Evolutionary conservation across 1,139 yeast species (phyloP).

Genomic region (Debaryomyces udenii): DNA sequence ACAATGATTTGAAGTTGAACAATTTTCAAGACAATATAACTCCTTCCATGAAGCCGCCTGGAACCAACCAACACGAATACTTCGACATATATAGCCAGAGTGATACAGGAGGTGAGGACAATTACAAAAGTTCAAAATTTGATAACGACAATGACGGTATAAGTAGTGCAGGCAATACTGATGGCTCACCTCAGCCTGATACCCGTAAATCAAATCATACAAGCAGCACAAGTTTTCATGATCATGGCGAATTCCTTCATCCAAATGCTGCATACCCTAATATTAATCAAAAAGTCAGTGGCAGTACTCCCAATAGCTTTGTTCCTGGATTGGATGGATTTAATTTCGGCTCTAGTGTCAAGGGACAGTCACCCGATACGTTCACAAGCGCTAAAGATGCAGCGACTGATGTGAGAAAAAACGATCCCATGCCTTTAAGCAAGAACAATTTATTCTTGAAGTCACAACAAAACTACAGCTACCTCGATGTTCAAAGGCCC

Average conservation of each 20-base stretch:
- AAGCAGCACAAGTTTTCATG: conserved; percentile 13
- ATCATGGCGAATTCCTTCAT: conserved; percentile 15
- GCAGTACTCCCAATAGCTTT: not conserved
- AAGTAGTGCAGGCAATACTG: conserved; percentile 13
- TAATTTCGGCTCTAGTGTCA: not conserved
- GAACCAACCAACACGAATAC: conserved; percentile 33
- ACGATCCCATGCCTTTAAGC: conserved; percentile 1
- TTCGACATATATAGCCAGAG: conserved; percentile 26
- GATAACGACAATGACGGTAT: conserved; percentile 11
- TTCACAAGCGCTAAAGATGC: conserved; percentile 1
- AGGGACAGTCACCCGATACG: not conserved
- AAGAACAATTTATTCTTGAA: conserved; percentile 5
- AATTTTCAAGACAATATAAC: conserved; percentile 29
- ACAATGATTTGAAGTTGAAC: conserved; percentile 15
- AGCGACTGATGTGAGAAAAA: not conserved
- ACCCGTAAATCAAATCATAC: not conserved
- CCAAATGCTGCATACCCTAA: conserved; percentile 14
- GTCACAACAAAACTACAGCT: conserved; percentile 6
- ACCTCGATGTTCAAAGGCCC: conserved; percentile 12
- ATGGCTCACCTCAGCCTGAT: conserved; percentile 1
- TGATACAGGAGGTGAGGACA: conserved; percentile 9
- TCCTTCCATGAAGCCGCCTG: conserved; percentile 49
- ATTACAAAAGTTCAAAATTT: not conserved
- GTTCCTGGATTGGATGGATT: conserved; percentile 1
- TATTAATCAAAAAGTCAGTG: not conserved